Evolutionary conservation across 1,284 basidiomycete genomes (phyloP).

Genomic region (Sphaerobolus stellatus): DNA sequence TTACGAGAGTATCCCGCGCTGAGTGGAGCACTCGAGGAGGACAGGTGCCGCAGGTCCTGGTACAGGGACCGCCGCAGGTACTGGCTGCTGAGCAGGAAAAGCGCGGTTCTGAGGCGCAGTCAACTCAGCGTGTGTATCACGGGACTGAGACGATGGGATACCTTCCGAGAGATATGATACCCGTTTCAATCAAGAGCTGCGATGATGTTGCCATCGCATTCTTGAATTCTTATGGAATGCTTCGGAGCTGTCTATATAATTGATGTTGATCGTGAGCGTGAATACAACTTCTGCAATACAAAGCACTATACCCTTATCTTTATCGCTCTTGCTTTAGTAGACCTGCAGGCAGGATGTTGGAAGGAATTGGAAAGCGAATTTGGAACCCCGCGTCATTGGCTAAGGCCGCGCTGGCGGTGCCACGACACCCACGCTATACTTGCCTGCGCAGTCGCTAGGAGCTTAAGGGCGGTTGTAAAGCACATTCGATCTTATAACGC

Average conservation of each 20-base stretch:
- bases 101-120: constrained; percentile 32
- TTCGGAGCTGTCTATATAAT: no score
- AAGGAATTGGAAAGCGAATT: not conserved
- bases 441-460: constrained; percentile 10
- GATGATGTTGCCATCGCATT: no score
- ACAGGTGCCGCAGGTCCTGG: constrained; percentile 50
- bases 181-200: constrained; percentile 8
- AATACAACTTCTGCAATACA: no score
- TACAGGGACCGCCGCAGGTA: constrained; percentile 56
- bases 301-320: no score
- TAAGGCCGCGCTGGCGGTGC: not conserved
- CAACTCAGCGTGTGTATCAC: not conserved
- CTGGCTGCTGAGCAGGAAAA: constrained; percentile 52
- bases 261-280: no score
- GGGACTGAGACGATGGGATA: not conserved
- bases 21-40: constrained; percentile 23
- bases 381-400: not conserved
- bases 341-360: no score
- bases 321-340: no score
- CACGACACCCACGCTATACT: not conserved
- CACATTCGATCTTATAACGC: not conserved
- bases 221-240: no score
- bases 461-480: not conserved
- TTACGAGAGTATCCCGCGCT: constrained; percentile 23
- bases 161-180: constrained; percentile 6